Evolutionary conservation across 345 rosid genomes (phyloP).

Genomic region (Eutrema japonicum): DNA sequence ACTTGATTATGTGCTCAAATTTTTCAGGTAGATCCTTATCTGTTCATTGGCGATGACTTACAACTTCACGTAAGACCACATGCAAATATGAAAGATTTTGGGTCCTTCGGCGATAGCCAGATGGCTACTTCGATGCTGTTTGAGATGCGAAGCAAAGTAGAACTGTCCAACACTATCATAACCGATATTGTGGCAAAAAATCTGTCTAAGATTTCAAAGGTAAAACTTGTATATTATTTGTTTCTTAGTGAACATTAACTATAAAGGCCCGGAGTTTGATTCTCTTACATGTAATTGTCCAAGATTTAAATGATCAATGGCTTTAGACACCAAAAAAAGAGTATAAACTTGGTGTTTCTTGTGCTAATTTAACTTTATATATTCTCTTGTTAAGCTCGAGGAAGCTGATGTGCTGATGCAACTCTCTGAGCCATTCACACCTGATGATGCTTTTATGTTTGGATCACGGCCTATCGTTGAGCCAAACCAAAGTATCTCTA

Average conservation of each 20-base stretch:
- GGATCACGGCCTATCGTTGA: slow-evolving; percentile 58
- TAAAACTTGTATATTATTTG: slow-evolving; percentile 33
- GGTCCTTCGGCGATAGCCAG: slow-evolving; percentile 69
- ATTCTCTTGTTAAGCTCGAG: slow-evolving; percentile 55
- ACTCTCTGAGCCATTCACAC: slow-evolving; percentile 76
- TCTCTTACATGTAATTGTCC: not conserved
- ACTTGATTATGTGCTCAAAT: slow-evolving; percentile 19
- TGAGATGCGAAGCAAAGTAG: slow-evolving; percentile 58
- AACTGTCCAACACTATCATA: slow-evolving; percentile 53
- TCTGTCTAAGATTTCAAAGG: slow-evolving; percentile 66
- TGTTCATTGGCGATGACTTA: slow-evolving; percentile 66
- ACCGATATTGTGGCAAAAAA: slow-evolving; percentile 55
- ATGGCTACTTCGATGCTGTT: slow-evolving; percentile 59
- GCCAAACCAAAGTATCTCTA: slow-evolving; percentile 58
- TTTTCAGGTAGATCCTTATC: slow-evolving; percentile 84
- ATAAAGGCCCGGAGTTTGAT: not conserved
- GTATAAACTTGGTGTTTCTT: slow-evolving; percentile 14
- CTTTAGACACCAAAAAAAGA: not conserved
- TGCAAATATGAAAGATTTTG: slow-evolving; percentile 65
- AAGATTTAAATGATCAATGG: slow-evolving; percentile 4
- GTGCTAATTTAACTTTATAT: slow-evolving; percentile 21
- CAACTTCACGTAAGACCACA: slow-evolving; percentile 71
- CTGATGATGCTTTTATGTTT: slow-evolving; percentile 83
- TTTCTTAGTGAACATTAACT: slow-evolving; percentile 4
- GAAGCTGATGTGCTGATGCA: slow-evolving; percentile 65